phyloP scores from a whole-genome alignment of 306 rosid genomes.

The Castanea sativa region DNA sequence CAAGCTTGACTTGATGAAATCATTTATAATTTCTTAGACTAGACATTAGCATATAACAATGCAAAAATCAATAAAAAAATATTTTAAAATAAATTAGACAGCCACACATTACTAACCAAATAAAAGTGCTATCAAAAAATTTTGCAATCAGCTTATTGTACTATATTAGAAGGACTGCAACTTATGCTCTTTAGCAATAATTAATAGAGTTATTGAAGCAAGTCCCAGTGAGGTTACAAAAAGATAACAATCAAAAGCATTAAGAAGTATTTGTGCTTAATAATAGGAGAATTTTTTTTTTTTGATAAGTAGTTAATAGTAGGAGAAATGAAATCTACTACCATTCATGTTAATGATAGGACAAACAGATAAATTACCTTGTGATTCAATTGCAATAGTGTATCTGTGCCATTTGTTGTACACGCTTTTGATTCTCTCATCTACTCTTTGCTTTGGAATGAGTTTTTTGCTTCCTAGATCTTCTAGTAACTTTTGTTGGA shows the following conservation, averaged over 20 bases:
- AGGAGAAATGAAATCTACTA: background rate
- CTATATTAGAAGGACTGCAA: background rate
- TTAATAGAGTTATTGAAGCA: background rate
- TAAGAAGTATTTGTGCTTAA: background rate
- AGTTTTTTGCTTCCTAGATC: too few relatives aligned
- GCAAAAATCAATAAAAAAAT: too few relatives aligned
- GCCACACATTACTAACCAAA: too few relatives aligned
- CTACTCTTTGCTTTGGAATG: too few relatives aligned
- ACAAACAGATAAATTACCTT: constrained; percentile 53
- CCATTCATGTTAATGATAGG: background rate
- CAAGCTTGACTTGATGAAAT: too few relatives aligned
- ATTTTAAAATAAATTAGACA: too few relatives aligned
- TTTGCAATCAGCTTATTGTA: background rate
- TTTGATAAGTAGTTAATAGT: background rate
- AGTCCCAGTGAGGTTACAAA: background rate
- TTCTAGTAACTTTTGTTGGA: too few relatives aligned
- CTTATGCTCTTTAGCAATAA: background rate
- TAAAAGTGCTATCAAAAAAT: background rate
- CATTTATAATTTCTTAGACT: too few relatives aligned
- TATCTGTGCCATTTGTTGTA: constrained; percentile 72
- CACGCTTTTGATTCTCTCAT: too few relatives aligned
- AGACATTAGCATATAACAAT: too few relatives aligned
- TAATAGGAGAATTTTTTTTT: background rate
- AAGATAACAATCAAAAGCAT: constrained; percentile 11
- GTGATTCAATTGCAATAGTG: constrained; percentile 67